A percentile compares a stretch with the other conserved stretches of the same genome.
These are phyloP conservation scores for Pilobolus umbonatus DNA, from an alignment of 192 early-diverging fungal species.

Conservation along the genomic window DNA sequence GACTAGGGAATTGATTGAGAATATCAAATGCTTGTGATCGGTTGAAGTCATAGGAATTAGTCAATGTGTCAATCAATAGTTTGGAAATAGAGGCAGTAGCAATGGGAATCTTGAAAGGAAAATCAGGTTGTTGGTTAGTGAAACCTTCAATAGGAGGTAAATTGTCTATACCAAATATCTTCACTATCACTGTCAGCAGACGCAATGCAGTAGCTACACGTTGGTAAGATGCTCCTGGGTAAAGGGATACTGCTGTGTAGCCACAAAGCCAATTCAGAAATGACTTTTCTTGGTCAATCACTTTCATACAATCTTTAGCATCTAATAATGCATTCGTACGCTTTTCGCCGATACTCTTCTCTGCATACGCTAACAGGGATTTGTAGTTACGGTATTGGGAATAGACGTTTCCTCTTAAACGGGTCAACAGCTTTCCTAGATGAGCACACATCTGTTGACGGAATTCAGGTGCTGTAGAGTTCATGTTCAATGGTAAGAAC, in stretches of 20 bases:
- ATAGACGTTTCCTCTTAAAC: slow-evolving; percentile 54
- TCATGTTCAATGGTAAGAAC: slow-evolving; percentile 67
- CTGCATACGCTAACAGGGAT: slow-evolving; percentile 25
- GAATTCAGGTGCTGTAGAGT: slow-evolving; percentile 74
- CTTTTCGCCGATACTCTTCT: slow-evolving; percentile 15
- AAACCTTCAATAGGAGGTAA: slow-evolving; percentile 45
- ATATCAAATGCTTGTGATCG: slow-evolving; percentile 67
- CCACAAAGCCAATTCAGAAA: slow-evolving; percentile 64
- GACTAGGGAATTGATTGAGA: slow-evolving; percentile 61
- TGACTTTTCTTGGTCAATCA: slow-evolving; percentile 40
- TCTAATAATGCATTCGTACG: slow-evolving; percentile 27
- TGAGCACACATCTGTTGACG: slow-evolving; percentile 68
- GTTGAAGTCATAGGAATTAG: slow-evolving; percentile 74
- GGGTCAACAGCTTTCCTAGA: slow-evolving; percentile 53
- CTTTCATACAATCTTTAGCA: slow-evolving; percentile 21
- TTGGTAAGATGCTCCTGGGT: slow-evolving; percentile 71
- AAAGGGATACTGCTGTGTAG: slow-evolving; percentile 53
- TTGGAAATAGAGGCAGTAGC: slow-evolving; percentile 42
- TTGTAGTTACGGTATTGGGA: slow-evolving; percentile 31
- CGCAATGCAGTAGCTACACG: slow-evolving; percentile 57
- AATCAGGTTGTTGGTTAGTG: slow-evolving; percentile 33
- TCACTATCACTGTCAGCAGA: slow-evolving; percentile 47
- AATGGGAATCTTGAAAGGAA: slow-evolving; percentile 53
- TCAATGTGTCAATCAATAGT: slow-evolving; percentile 55
- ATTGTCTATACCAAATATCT: slow-evolving; percentile 46